phyloP scores from a whole-genome alignment of 106 monocot species.

The Amphibolis antarctica region DNA sequence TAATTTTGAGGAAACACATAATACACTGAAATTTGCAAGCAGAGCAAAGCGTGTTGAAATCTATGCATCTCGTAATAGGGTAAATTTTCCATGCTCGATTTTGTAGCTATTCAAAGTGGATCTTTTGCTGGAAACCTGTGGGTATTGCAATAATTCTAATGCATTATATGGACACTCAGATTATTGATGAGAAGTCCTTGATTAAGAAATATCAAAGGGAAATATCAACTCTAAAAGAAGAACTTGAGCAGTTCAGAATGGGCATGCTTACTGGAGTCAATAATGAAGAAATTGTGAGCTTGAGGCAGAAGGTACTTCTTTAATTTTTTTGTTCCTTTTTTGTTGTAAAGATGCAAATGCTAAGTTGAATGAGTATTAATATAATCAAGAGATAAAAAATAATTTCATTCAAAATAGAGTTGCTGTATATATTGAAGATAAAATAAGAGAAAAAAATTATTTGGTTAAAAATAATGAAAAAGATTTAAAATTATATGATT shows the following conservation, averaged over 20 bases:
- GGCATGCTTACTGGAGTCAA: slow-evolving; percentile 59
- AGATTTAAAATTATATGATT: no score
- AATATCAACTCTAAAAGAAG: slow-evolving; percentile 78
- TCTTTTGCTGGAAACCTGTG: no score
- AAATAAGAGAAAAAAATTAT: no score
- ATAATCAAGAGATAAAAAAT: no score
- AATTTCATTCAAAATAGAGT: no score
- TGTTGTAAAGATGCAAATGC: no score
- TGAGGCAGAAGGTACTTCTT: slow-evolving; percentile 62
- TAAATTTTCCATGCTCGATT: slow-evolving; percentile 8
- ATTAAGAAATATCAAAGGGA: slow-evolving; percentile 98
- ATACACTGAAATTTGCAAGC: slow-evolving; percentile 97
- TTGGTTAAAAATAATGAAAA: no score
- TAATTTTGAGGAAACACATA: slow-evolving; percentile 95
- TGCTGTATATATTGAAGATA: no score
- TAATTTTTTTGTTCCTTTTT: not conserved
- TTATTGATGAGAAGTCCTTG: slow-evolving; percentile 96
- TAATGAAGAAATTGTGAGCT: slow-evolving; percentile 79
- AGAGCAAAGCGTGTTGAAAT: slow-evolving; percentile 98
- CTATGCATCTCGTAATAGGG: slow-evolving; percentile 91
- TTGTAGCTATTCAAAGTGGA: no score
- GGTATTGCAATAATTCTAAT: no score
- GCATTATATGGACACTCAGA: slow-evolving; percentile 23
- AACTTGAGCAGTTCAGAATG: slow-evolving; percentile 79
- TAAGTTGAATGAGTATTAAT: no score